Evolutionary conservation across 139 green algal species (phyloP).

Genomic region (Coelastrella sp.): DNA sequence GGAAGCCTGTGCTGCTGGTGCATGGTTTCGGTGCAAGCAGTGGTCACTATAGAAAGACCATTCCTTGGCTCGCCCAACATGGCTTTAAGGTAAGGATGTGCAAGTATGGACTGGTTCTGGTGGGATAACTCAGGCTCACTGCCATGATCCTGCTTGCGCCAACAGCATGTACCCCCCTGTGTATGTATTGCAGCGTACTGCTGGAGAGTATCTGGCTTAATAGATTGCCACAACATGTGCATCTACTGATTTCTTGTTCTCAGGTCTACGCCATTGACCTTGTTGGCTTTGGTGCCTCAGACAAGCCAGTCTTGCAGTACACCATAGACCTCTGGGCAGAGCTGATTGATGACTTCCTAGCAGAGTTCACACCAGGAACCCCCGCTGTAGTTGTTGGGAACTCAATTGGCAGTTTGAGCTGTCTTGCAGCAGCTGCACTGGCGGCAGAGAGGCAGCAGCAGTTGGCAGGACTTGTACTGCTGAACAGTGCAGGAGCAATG

Average conservation of each 20-base stretch:
- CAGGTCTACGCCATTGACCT: slow-evolving; percentile 91
- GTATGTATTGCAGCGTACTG: too few species aligned
- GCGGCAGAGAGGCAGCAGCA: background rate
- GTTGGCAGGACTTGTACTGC: slow-evolving; percentile 41
- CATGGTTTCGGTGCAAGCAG: slow-evolving; percentile 83
- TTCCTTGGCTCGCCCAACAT: slow-evolving; percentile 59
- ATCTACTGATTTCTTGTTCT: background rate
- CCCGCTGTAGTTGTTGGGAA: slow-evolving; percentile 84
- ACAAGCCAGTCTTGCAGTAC: slow-evolving; percentile 74
- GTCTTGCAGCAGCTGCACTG: slow-evolving; percentile 65
- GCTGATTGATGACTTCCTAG: slow-evolving; percentile 77
- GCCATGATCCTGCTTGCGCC: too few species aligned
- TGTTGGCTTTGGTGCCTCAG: slow-evolving; percentile 78
- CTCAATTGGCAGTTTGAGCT: slow-evolving; percentile 82
- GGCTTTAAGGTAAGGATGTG: slow-evolving; percentile 60
- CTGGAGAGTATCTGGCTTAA: too few species aligned
- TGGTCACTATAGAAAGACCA: slow-evolving; percentile 76
- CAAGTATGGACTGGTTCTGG: too few species aligned
- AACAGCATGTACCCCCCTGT: too few species aligned
- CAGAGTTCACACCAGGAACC: slow-evolving; percentile 68
- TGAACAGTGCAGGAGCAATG: slow-evolving; percentile 42
- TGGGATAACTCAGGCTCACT: too few species aligned
- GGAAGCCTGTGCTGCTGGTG: slow-evolving; percentile 78
- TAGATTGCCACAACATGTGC: background rate
- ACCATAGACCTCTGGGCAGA: slow-evolving; percentile 70